Evolutionary conservation across 371 early-diverging fungal genomes (phyloP).

Genomic region (Mortierella sp.): DNA sequence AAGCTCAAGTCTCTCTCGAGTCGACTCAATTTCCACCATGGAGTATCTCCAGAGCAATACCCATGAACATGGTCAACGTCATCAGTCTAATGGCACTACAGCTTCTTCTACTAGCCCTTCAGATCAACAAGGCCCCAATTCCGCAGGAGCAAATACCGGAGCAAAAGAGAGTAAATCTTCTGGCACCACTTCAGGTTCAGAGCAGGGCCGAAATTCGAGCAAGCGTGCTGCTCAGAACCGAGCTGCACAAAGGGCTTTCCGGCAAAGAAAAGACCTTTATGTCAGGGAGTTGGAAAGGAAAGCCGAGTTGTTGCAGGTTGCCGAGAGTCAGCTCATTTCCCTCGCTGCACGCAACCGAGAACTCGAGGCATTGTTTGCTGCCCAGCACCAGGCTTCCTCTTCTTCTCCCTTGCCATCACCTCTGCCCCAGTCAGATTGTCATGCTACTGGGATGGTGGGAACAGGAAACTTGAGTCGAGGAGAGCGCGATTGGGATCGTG

Average conservation of each 20-base stretch:
- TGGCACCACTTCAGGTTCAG: conserved; percentile 10
- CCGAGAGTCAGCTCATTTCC: conserved; percentile 62
- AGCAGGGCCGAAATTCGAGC: conserved; percentile 58
- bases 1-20: conserved; percentile 22
- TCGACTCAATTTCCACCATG: conserved; percentile 30
- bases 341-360: conserved; percentile 59
- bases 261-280: conserved; percentile 79
- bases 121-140: conserved; percentile 7
- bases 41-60: conserved; percentile 28
- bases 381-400: conserved; percentile 1
- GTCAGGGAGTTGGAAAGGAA: conserved; percentile 76
- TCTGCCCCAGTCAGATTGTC: conserved; percentile 17
- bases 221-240: conserved; percentile 82
- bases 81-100: neutral
- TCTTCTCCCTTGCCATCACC: conserved; percentile 18
- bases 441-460: conserved; percentile 2
- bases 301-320: conserved; percentile 58
- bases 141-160: conserved; percentile 1
- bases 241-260: conserved; percentile 81
- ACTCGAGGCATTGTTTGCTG: conserved; percentile 35
- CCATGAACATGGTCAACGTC: conserved; percentile 13
- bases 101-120: neutral
- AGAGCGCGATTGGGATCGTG: conserved; percentile 33
- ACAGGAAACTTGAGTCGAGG: neutral
- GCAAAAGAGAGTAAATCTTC: conserved; percentile 11